phyloP scores from a whole-genome alignment of 129 eudicot species.

The Centella asiatica region DNA sequence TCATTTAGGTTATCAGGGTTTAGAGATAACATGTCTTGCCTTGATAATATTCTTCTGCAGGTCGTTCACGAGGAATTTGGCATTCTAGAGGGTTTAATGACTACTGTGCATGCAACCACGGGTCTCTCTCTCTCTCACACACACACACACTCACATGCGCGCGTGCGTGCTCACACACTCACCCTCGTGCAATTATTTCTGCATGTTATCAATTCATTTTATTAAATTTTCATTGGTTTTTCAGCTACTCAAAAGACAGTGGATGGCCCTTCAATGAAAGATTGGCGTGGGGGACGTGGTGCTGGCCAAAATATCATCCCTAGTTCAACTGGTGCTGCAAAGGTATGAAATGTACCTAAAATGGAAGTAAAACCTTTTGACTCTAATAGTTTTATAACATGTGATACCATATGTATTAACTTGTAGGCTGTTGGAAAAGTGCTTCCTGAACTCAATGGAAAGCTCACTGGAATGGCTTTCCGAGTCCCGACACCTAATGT shows the following conservation, averaged over 20 bases:
- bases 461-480: slow-evolving; percentile 98
- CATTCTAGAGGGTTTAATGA: slow-evolving; percentile 89
- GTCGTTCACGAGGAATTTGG: slow-evolving; percentile 98
- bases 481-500: slow-evolving; percentile 95
- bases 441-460: slow-evolving; percentile 88
- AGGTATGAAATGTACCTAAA: not conserved
- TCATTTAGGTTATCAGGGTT: too few relatives aligned
- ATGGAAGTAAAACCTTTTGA: not conserved
- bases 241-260: slow-evolving; percentile 12
- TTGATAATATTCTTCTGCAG: slow-evolving; percentile 25
- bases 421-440: slow-evolving; percentile 96
- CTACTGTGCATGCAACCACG: slow-evolving; percentile 95
- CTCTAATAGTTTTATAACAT: not conserved
- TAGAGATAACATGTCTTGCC: not conserved
- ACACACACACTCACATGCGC: not conserved
- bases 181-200: not conserved
- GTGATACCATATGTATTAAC: not conserved
- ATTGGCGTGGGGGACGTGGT: slow-evolving; percentile 17
- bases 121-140: slow-evolving; percentile 27
- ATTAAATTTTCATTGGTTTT: not conserved
- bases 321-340: slow-evolving; percentile 21
- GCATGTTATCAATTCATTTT: too few relatives aligned
- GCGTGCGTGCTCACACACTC: not conserved
- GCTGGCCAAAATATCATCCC: slow-evolving; percentile 15
- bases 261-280: slow-evolving; percentile 16